Evolutionary conservation across 441 rosid genomes (phyloP).

Genomic region (Breynia disticha): DNA sequence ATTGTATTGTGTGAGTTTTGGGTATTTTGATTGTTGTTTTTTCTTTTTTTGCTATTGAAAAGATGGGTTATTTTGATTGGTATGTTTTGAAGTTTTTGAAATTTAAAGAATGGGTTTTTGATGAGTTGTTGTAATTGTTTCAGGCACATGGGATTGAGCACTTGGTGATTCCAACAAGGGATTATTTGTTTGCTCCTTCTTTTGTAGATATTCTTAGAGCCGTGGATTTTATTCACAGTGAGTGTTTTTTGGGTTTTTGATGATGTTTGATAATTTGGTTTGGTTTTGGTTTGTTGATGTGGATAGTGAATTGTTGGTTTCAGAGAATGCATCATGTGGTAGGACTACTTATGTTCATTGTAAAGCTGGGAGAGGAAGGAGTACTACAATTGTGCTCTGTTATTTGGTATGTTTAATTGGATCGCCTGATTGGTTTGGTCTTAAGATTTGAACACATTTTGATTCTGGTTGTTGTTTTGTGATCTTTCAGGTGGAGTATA

Average conservation of each 20-base stretch:
- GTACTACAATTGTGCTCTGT: slow-evolving; percentile 74
- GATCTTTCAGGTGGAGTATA: slow-evolving; percentile 47
- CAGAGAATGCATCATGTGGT: slow-evolving; percentile 52
- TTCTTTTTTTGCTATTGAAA: background rate
- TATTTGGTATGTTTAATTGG: slow-evolving; percentile 46
- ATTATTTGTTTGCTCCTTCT: slow-evolving; percentile 75
- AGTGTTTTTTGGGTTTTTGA: slow-evolving; percentile 14
- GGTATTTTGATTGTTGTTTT: background rate
- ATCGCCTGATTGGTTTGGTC: slow-evolving; percentile 3
- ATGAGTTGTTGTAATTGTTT: slow-evolving; percentile 5
- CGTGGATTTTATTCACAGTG: slow-evolving; percentile 64
- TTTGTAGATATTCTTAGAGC: slow-evolving; percentile 49
- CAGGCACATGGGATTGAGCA: slow-evolving; percentile 73
- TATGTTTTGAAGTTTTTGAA: background rate
- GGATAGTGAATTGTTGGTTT: slow-evolving; percentile 6
- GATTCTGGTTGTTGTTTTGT: background rate
- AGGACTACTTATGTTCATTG: slow-evolving; percentile 75
- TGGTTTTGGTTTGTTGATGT: background rate
- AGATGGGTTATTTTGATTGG: background rate
- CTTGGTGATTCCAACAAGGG: slow-evolving; percentile 75
- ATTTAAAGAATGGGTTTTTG: background rate
- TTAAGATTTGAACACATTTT: background rate
- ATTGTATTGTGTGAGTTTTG: slow-evolving; percentile 41
- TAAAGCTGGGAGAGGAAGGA: slow-evolving; percentile 84
- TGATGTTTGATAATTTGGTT: background rate